Percentiles rank a stretch among this genome's conserved stretches.
Evolutionary conservation across 164 flowering plant genomes (phyloP).

Genomic region (Vitis labrusca): DNA sequence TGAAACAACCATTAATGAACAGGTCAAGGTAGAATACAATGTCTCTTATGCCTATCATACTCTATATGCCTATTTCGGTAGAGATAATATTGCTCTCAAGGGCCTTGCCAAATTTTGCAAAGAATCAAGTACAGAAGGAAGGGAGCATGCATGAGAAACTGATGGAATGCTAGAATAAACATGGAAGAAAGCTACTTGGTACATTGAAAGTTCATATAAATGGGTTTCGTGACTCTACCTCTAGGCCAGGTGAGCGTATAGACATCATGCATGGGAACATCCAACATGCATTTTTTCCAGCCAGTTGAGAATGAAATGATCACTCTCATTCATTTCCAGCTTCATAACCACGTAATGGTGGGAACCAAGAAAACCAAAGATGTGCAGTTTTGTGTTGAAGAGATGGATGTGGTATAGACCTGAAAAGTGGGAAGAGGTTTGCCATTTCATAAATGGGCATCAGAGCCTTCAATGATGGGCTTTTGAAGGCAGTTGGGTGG

Average conservation of each 20-base stretch:
- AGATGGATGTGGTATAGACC: constrained; percentile 86
- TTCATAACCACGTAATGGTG: constrained; percentile 90
- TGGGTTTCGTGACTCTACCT: constrained; percentile 73
- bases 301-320: constrained; percentile 87
- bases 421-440: constrained; percentile 72
- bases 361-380: constrained; percentile 86
- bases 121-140: constrained; percentile 83
- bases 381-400: constrained; percentile 81
- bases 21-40: constrained; percentile 96
- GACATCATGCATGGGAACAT: constrained; percentile 71
- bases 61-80: constrained; percentile 84
- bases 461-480: too few species aligned
- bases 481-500: too few species aligned
- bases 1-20: constrained; percentile 83
- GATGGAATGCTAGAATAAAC: constrained; percentile 75
- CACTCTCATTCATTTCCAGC: constrained; percentile 71
- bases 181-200: constrained; percentile 64
- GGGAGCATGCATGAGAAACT: constrained; percentile 86
- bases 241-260: constrained; percentile 65
- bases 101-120: constrained; percentile 94
- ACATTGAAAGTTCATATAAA: constrained; percentile 70
- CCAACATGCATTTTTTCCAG: constrained; percentile 83
- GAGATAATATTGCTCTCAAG: constrained; percentile 90
- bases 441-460: constrained; percentile 14
- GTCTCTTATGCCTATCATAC: constrained; percentile 94